Evolutionary conservation across 352 stramenopile genomes (phyloP), one percentile per base, ranked within the genome.

Genomic region (Aphanomyces astaci): DNA sequence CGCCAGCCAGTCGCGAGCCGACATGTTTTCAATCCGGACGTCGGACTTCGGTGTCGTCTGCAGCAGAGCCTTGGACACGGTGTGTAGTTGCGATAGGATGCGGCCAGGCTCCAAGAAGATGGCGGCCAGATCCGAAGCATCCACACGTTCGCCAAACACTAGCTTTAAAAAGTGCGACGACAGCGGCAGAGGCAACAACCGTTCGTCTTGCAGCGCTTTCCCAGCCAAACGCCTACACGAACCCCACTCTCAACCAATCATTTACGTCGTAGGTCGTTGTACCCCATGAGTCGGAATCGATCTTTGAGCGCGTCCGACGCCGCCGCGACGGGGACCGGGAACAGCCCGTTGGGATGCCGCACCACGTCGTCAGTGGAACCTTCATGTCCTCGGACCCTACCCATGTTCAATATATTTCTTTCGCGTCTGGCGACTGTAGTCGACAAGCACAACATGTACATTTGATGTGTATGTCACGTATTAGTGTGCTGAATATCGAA

Each of bases 171-270:
- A 94, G 22, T 93, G 81, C 9, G 67, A 59, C 31, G 86, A 90
- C 22, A 94, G 48, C 3, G 84, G 84, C 28, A 94, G 68, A 19
- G 86, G 84, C 1, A 94, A 77, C 5, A 94, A 66, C 4, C 82
- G 78, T 36, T 87, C 82, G 63, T 94, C 86, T 83, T 93, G 90
- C 55, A 94, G 67, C 24, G 86, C 84, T 52, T 93, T 94, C 24
- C 86, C 86, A 36, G 83, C 82, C 33, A 94, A 49, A 4, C 86
- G 84, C 2, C 48, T 64, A 64, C n/a, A n/a, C n/a, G n/a, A n/a
- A n/a, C n/a, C n/a, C n/a, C n/a, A n/a, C n/a, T n/a, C n/a, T n/a
- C n/a, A n/a, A n/a, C n/a, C n/a, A n/a, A n/a, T n/a, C n/a, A n/a
- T n/a, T n/a, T n/a, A n/a, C n/a, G n/a, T n/a, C n/a, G n/a, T n/a